Base-by-base conservation (phyloP, 2,329 filamentous ascomycete species). In the Clarireedia sp. region DNA sequence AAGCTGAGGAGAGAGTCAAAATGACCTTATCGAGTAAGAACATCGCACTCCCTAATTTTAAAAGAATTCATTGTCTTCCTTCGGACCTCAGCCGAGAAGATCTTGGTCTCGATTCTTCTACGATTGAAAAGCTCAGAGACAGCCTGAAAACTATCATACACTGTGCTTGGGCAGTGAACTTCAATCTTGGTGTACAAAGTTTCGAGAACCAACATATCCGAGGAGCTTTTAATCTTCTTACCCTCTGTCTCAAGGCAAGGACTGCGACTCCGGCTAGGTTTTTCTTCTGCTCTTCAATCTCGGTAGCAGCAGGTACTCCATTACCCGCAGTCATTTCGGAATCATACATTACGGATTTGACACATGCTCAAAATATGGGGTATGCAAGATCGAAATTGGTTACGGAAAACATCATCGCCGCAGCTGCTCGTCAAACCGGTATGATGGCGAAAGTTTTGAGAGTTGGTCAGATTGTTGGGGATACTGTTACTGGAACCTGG, bases 111-210 rank as follows among this genome's bases (percentile, higher is more conserved):
- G 53, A 62, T 0, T 33, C 56, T 0, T 55, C 62, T 1, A 53
- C 55, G 1, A 71, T 71, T 26, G 29, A 60, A 10, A 59, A 64
- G 10, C 60, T 76, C 1, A 52, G 48, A 10, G 45, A 51, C 6
- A 56, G 68, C 1, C 62, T 80, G 1, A 72, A 72, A 0, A 64
- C 66, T 12, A 71, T 79, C 19, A 75, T 81, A 24, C 77, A 81
- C 67, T 71, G 71, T 58, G 76, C 78, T 0, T 80, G 78, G 78
- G 69, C 75, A 1, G 78, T 81, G 26, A 81, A 81, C 64, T 82
- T 82, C 69, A 80, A 79, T 63, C 72, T 80, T 60, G 69, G 69
- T 0, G 69, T 81, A 1, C 67, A 69, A 2, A 76, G 71, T 51
- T 81, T 81, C 58, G 78, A 78, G 48, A 62, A 68, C 6, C 59